A percentile compares a stretch with the other conserved stretches of the same genome.
These are phyloP conservation scores for Schwanniomyces vanrijiae DNA, from an alignment of 805 yeast genomes.

Conservation along the genomic window DNA sequence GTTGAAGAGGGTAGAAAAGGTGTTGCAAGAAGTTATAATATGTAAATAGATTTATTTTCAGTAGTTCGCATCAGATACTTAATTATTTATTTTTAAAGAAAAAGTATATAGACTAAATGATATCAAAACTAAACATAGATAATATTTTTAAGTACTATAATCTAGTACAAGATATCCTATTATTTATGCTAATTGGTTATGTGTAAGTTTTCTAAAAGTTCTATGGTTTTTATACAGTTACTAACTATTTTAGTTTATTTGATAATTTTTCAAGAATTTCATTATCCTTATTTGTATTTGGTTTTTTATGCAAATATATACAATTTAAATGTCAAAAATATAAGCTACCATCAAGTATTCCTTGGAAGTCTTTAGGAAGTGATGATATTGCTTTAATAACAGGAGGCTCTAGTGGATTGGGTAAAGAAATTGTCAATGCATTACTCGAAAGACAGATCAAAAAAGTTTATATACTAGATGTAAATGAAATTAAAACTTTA, in stretches of 20 bases:
- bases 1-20: slow-evolving; percentile 85
- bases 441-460: slow-evolving; percentile 17
- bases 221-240: not conserved
- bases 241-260: not conserved
- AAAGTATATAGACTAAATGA: not conserved
- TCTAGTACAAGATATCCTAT: not conserved
- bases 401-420: slow-evolving; percentile 56
- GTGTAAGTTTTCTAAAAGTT: not conserved
- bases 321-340: not conserved
- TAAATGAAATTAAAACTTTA: slow-evolving; percentile 14
- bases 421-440: slow-evolving; percentile 34
- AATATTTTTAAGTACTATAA: not conserved
- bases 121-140: not conserved
- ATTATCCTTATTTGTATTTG: not conserved
- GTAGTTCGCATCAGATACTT: not conserved
- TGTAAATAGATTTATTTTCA: slow-evolving; percentile 17
- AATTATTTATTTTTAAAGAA: not conserved
- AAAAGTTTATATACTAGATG: slow-evolving; percentile 33
- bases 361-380: not conserved
- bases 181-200: not conserved
- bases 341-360: not conserved
- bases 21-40: slow-evolving; percentile 81
- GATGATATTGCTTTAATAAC: slow-evolving; percentile 40
- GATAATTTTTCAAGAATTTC: not conserved
- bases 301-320: not conserved